phyloP scores from a whole-genome alignment of 345 rosid species.

The Sisymbrium altissimum region DNA sequence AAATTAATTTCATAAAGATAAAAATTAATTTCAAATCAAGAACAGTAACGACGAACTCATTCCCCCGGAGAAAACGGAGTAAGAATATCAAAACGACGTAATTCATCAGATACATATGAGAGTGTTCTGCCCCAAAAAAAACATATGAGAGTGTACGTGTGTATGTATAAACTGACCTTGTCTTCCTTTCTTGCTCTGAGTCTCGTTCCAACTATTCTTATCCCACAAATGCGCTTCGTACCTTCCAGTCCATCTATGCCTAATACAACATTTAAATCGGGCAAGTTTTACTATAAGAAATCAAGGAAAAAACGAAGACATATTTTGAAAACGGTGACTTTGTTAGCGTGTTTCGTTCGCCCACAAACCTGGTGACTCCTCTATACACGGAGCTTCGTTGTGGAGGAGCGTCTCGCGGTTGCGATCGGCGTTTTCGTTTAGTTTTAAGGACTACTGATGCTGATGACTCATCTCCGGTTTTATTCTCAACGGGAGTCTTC shows the following conservation, averaged over 20 bases:
- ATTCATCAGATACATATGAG: neutral
- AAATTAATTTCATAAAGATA: neutral
- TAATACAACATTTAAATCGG: slow-evolving; percentile 3
- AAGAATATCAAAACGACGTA: neutral
- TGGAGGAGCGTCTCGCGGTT: slow-evolving; percentile 84
- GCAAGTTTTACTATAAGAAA: neutral
- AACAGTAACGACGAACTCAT: slow-evolving; percentile 26
- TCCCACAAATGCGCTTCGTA: slow-evolving; percentile 91
- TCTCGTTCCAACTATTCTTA: slow-evolving; percentile 81
- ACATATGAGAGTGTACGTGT: neutral
- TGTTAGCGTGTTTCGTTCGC: neutral
- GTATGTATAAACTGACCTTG: slow-evolving; percentile 49
- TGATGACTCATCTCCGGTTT: slow-evolving; percentile 16
- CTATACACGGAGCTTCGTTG: slow-evolving; percentile 83
- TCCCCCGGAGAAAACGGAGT: slow-evolving; percentile 14
- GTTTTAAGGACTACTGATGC: slow-evolving; percentile 38
- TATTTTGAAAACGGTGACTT: neutral
- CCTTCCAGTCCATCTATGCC: slow-evolving; percentile 88
- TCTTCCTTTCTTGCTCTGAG: slow-evolving; percentile 79
- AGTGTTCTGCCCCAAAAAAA: too few species aligned
- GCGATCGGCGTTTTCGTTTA: slow-evolving; percentile 75
- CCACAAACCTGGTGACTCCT: slow-evolving; percentile 73
- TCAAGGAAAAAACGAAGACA: neutral
- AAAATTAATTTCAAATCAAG: slow-evolving; percentile 12
- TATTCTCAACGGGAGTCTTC: neutral